Base-by-base conservation (phyloP, 441 rosid species). In the Mallotus japonicus region DNA sequence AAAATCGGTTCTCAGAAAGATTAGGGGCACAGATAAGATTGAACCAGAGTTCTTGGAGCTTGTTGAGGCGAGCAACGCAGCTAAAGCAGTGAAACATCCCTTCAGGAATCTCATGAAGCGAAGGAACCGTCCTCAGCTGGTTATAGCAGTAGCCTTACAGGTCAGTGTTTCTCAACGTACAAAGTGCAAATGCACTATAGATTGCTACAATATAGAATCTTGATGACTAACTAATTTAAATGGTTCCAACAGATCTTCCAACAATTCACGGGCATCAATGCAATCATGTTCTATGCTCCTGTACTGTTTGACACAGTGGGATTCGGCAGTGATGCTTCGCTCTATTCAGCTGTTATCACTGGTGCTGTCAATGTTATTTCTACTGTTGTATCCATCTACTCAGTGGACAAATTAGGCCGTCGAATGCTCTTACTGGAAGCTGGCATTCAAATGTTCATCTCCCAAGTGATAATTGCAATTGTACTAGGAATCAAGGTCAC, bases 221-320 rank as follows among this genome's bases (percentile, higher is more conserved):
- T 17, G 57, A 69, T 57, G 44, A 55, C 32, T 58, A 32, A 34
- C 37, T 55, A 7, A 19, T 5, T 8, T 44, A 4, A 65, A 19
- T 67, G 55, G 12, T 65, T 72, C 50, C 1, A 76, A 70, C 91
- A 94, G 95, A 75, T 92, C 28, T 94, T 94, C 85, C 99, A 94
- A 76, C 99, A 90, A 76, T 89, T 78, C 73, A 94, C 97, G 0
- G 99, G 99, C 37, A 94, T 94, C 82, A 94, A 94, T 73, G 99
- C 97, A n/a, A 94, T 94, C 59, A 88, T 94, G 99, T 90, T 94
- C 78, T 94, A 92, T 42, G 97, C 97, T 1, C 97, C 97, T 0
- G 99, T 94, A 12, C 82, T 94, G 1, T 94, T 94, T 73, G 5
- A 81, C 66, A 91, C 99, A 0, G 70, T 94, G 57, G 99, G 99